Conservation (phyloP, 2,329 filamentous ascomycete genomes). For the Hymenoscyphus fructigenus region DNA sequence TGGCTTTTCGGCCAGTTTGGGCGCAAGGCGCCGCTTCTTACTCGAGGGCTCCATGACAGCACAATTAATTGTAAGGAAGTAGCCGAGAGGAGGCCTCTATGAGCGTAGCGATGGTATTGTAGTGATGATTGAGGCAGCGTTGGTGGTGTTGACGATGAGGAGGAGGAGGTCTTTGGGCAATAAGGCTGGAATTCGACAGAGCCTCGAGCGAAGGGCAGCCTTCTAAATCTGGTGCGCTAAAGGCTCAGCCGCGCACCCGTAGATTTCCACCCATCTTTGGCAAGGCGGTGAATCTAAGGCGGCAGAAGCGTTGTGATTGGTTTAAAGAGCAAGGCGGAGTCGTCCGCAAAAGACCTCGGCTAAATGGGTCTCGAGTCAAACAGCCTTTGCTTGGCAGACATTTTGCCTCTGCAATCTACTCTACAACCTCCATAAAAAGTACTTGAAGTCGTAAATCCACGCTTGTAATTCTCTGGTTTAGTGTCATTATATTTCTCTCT, state of each 20-base stretch:
- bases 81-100: constrained; percentile 5
- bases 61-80: constrained; percentile 21
- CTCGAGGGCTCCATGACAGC: constrained; percentile 35
- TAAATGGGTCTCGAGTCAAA: neutral
- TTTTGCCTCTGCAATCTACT: neutral
- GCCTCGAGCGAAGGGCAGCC: constrained; percentile 10
- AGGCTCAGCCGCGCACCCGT: neutral
- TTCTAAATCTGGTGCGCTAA: neutral
- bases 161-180: constrained; percentile 19
- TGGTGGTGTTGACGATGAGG: constrained; percentile 25
- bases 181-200: constrained; percentile 8
- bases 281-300: neutral
- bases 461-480: neutral
- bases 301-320: neutral
- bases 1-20: constrained; percentile 37
- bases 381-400: neutral
- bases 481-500: too few species aligned
- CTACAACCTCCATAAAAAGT: neutral
- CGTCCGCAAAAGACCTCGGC: neutral
- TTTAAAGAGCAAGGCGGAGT: neutral
- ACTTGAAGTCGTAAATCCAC: neutral
- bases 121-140: constrained; percentile 25
- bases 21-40: constrained; percentile 39
- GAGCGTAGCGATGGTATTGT: constrained; percentile 11
- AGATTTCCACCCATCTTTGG: neutral